Evolutionary conservation across 495 filamentous ascomycete genomes (phyloP), one percentile per base, ranked within the genome.

Genomic region (Xylaria grammica): DNA sequence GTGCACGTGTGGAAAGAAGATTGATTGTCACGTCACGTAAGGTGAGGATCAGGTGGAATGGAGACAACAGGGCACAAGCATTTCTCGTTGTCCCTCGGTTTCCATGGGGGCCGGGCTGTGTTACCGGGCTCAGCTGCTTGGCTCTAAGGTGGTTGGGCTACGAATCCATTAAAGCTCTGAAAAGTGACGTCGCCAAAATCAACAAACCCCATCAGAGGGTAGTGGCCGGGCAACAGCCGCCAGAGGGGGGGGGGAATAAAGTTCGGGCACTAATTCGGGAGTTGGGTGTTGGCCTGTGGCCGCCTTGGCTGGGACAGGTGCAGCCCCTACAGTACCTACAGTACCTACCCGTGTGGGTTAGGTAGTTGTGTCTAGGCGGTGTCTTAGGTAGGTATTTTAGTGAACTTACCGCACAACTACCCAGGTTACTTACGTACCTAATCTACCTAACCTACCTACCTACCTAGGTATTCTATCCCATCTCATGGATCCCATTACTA

Each of bases 121-220:
- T 67, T 65, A 66, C 51, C 65, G 65, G 67, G 67, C 56, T 48
- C 26, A 34, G 34, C 4, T 10, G 27, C 7, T 51, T 17, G 36
- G 69, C 56, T 60, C 11, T 8, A 3, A 42, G 36, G 60, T 53
- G 60, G 50, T 63, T 62, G 60, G 60, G 56, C 56, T 29, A 34
- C 36, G 44, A 49, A 42, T 29, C 30, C 42, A 48, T 36, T n/a
- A 32, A 38, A 19, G 24, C 11, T 13, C 40, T 63, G 49, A 59
- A 50, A 27, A 56, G 64, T 73, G 70, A 73, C 69, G 70, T 72
- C 63, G 69, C 67, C 20, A 60, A 67, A 71, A 65, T 73, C 71
- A 73, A 73, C 65, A 73, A 65, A 63, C 20, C 8, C 7, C n/a
- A 22, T 19, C 26, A 11, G n/a, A 24, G 27, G 6, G 42, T 40